phyloP scores from a whole-genome alignment of 306 rosid genomes.

The Sphenostylis stenocarpa region DNA sequence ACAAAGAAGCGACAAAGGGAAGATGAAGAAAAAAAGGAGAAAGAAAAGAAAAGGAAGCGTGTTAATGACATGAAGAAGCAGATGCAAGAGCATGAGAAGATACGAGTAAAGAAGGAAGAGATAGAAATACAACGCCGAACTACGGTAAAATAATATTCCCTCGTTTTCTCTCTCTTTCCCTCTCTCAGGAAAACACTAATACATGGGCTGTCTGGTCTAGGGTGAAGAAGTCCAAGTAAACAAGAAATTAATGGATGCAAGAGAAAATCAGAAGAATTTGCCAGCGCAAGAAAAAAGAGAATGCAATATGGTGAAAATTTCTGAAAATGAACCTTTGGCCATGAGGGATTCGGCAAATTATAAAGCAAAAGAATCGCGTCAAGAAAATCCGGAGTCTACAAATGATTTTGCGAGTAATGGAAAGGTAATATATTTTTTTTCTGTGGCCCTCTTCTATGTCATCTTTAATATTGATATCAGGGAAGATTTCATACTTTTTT shows the following conservation, averaged over 20 bases:
- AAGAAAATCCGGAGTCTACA: slow-evolving; percentile 27
- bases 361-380: slow-evolving; percentile 38
- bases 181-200: slow-evolving; percentile 21
- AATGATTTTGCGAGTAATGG: slow-evolving; percentile 34
- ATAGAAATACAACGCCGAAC: slow-evolving; percentile 41
- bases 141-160: slow-evolving; percentile 41
- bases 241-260: slow-evolving; percentile 45
- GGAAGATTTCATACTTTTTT: slow-evolving; percentile 23
- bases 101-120: slow-evolving; percentile 55
- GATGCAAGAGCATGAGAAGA: slow-evolving; percentile 59
- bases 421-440: slow-evolving; percentile 51
- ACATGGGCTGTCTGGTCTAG: slow-evolving; percentile 47
- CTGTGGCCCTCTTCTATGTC: slow-evolving; percentile 17
- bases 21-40: slow-evolving; percentile 76
- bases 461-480: slow-evolving; percentile 9
- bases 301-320: slow-evolving; percentile 26
- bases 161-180: slow-evolving; percentile 1
- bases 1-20: slow-evolving; percentile 88
- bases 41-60: slow-evolving; percentile 73
- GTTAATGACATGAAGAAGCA: slow-evolving; percentile 62
- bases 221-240: slow-evolving; percentile 48
- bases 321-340: slow-evolving; percentile 38
- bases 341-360: slow-evolving; percentile 35
- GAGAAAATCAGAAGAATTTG: slow-evolving; percentile 31
- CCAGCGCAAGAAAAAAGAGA: slow-evolving; percentile 39